Evolutionary conservation across 345 rosid species (phyloP).

Genomic region (Syzygium oleosum): DNA sequence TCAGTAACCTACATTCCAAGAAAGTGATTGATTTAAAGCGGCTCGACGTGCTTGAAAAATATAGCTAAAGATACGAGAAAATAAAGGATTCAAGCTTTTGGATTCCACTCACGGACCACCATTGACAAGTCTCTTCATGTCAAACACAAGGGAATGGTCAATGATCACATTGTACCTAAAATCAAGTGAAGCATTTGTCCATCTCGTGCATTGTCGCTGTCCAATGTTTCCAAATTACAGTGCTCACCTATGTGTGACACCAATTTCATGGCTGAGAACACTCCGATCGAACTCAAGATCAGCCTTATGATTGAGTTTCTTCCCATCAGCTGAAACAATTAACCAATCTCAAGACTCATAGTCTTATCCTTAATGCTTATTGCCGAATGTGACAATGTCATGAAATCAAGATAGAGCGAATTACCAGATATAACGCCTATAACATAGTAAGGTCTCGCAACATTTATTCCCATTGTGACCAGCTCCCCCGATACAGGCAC

Average conservation of each 20-base stretch:
- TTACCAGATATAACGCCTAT: slow-evolving; percentile 29
- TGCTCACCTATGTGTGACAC: slow-evolving; percentile 21
- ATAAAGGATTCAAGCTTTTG: neutral
- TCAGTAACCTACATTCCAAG: slow-evolving; percentile 16
- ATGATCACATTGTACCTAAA: slow-evolving; percentile 40
- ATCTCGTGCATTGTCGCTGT: neutral
- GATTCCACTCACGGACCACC: slow-evolving; percentile 49
- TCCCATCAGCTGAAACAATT: slow-evolving; percentile 19
- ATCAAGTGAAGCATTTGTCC: neutral
- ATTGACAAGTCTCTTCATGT: slow-evolving; percentile 23
- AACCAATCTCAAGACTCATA: neutral
- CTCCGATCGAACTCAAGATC: slow-evolving; percentile 27
- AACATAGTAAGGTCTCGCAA: slow-evolving; percentile 20
- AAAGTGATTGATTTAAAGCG: neutral
- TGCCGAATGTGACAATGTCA: neutral
- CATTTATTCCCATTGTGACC: slow-evolving; percentile 20
- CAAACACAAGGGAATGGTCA: slow-evolving; percentile 29
- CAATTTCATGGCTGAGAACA: slow-evolving; percentile 26
- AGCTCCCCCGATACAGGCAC: slow-evolving; percentile 22
- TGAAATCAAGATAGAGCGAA: neutral
- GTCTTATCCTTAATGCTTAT: neutral
- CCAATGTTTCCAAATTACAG: neutral
- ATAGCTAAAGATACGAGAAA: neutral
- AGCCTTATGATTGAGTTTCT: slow-evolving; percentile 22
- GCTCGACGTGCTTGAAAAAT: neutral